phyloP scores from a whole-genome alignment of 306 rosid genomes.

The Morella rubra region DNA sequence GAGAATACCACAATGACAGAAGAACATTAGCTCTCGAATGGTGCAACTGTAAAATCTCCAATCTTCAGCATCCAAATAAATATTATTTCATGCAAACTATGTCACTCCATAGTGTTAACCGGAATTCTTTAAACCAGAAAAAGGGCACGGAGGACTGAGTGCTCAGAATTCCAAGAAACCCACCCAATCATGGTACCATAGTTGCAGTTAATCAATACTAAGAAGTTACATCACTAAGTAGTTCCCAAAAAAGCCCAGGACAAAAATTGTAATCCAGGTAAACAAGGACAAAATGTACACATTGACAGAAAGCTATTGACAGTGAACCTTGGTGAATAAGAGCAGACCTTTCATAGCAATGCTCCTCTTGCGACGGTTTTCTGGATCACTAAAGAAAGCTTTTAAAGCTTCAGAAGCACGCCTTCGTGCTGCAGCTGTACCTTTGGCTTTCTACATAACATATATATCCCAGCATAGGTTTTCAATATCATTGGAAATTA shows the following conservation, averaged over 20 bases:
- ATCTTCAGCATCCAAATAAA: neutral
- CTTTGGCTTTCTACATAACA: conserved; percentile 73
- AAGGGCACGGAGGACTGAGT: neutral
- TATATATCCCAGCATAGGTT: neutral
- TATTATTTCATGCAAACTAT: neutral
- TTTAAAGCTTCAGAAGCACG: conserved; percentile 72
- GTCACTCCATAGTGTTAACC: neutral
- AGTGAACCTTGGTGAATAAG: conserved; percentile 15
- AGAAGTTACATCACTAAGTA: too few relatives aligned
- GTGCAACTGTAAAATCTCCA: neutral
- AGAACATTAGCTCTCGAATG: neutral
- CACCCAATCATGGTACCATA: neutral
- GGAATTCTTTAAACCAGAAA: neutral
- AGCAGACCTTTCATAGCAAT: conserved; percentile 72
- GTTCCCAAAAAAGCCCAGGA: too few relatives aligned
- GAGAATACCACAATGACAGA: neutral
- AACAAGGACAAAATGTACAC: neutral
- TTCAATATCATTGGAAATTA: conserved; percentile 4
- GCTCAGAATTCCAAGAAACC: neutral
- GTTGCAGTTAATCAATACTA: neutral
- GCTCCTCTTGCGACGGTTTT: conserved; percentile 85
- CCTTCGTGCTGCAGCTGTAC: conserved; percentile 80
- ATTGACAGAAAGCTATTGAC: neutral
- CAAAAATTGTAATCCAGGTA: neutral
- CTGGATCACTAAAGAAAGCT: conserved; percentile 84